Conservation (phyloP, 306 rosid genomes). For the Cicer bijugum region DNA sequence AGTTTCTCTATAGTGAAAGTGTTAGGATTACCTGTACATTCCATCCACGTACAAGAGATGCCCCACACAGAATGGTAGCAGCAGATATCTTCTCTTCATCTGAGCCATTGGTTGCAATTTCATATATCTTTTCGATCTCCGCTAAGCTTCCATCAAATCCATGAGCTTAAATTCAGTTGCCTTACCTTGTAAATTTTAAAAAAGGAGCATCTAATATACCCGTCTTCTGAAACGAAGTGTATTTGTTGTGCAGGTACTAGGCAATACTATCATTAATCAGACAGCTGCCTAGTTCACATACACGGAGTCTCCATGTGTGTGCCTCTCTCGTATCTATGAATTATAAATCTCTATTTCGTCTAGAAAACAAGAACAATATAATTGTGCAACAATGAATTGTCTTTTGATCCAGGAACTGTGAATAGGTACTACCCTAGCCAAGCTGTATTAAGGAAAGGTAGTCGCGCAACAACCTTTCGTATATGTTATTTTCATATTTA, state of each 20-base stretch:
- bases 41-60: conserved; percentile 92
- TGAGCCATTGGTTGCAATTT: conserved; percentile 82
- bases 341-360: conserved; percentile 32
- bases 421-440: conserved; percentile 26
- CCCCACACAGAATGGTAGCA: conserved; percentile 88
- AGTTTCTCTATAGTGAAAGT: conserved; percentile 33
- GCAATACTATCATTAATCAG: conserved; percentile 38
- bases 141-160: conserved; percentile 96
- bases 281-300: conserved; percentile 35
- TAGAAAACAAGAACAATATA: conserved; percentile 17
- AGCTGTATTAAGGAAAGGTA: neutral
- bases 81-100: conserved; percentile 88
- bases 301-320: conserved; percentile 27
- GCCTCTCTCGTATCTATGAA: conserved; percentile 12
- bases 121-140: conserved; percentile 85
- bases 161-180: conserved; percentile 73
- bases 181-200: conserved; percentile 51
- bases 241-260: conserved; percentile 53
- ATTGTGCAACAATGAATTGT: conserved; percentile 19
- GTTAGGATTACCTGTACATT: conserved; percentile 76
- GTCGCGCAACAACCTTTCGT: neutral
- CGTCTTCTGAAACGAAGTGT: conserved; percentile 57
- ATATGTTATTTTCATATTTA: conserved; percentile 29
- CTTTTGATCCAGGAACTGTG: conserved; percentile 27
- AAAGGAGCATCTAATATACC: conserved; percentile 55